Percentiles rank a stretch among this genome's conserved stretches.
Conservation (phyloP, 495 filamentous ascomycete species). For the Evansstolkia leycettana region DNA sequence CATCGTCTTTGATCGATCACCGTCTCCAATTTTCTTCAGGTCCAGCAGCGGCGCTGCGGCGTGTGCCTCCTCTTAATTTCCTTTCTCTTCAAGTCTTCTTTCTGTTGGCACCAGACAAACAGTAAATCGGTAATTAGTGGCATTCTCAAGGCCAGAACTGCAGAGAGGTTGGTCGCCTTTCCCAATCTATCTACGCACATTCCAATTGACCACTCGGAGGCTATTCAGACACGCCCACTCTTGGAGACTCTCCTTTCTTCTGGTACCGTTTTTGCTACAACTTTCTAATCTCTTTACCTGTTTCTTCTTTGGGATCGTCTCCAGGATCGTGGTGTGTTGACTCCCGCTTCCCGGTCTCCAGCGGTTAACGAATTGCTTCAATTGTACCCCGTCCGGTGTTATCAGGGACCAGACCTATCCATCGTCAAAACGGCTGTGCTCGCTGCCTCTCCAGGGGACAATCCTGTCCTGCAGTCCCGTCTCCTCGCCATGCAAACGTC, state of each 20-base stretch:
- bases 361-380: too few species aligned
- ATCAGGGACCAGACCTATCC: constrained; percentile 2
- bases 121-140: constrained; percentile 16
- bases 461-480: constrained; percentile 61
- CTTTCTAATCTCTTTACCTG: constrained; percentile 14
- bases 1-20: not conserved
- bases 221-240: constrained; percentile 17
- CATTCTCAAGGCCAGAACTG: constrained; percentile 14
- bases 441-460: constrained; percentile 57
- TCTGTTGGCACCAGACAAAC: not conserved
- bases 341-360: not conserved
- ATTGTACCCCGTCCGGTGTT: constrained; percentile 6
- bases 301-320: constrained; percentile 19
- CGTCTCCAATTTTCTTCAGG: not conserved
- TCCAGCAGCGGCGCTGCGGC: constrained; percentile 7
- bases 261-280: constrained; percentile 8
- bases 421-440: constrained; percentile 57
- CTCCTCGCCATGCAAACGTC: constrained; percentile 75
- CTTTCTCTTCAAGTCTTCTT: constrained; percentile 7
- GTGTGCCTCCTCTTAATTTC: constrained; percentile 11
- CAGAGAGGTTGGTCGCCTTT: constrained; percentile 17
- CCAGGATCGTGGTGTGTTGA: constrained; percentile 7
- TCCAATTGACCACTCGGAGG: constrained; percentile 19
- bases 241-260: constrained; percentile 14
- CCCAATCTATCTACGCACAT: constrained; percentile 17